Conservation (phyloP, 2,329 filamentous ascomycete genomes). For the Dothideomycetes sp. region DNA sequence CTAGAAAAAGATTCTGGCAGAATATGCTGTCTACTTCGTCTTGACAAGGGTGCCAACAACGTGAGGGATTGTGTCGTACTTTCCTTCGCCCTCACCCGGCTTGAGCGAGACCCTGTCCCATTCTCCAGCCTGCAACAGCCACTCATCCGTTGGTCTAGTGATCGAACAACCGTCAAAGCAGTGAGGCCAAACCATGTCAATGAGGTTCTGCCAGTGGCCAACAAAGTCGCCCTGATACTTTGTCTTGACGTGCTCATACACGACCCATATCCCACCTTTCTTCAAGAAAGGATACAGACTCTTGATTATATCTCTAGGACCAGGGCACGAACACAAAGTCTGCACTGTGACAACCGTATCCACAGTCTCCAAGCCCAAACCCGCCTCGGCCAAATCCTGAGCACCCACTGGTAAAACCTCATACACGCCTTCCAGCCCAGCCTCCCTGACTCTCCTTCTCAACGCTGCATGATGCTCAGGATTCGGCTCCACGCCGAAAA, state of each 20-base stretch:
- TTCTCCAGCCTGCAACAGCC: slow-evolving; percentile 25
- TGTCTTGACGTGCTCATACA: slow-evolving; percentile 51
- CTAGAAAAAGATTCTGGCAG: too few species aligned
- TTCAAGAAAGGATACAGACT: slow-evolving; percentile 51
- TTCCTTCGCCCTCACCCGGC: slow-evolving; percentile 24
- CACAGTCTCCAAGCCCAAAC: slow-evolving; percentile 43
- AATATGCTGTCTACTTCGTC: too few species aligned
- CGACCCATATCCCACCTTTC: slow-evolving; percentile 53
- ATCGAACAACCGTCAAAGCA: slow-evolving; percentile 29
- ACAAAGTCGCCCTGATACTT: slow-evolving; percentile 26
- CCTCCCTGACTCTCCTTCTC: slow-evolving; percentile 37
- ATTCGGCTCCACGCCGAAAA: slow-evolving; percentile 61
- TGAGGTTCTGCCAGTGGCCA: slow-evolving; percentile 25
- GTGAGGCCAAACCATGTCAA: slow-evolving; percentile 28
- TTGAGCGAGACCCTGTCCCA: slow-evolving; percentile 27
- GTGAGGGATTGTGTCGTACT: slow-evolving; percentile 28
- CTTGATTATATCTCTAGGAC: slow-evolving; percentile 46
- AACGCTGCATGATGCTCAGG: slow-evolving; percentile 42
- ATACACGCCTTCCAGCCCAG: slow-evolving; percentile 50
- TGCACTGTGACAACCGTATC: slow-evolving; percentile 53
- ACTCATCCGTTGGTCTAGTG: slow-evolving; percentile 27
- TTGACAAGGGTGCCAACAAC: slow-evolving; percentile 26
- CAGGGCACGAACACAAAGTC: slow-evolving; percentile 56
- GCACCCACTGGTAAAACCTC: slow-evolving; percentile 55
- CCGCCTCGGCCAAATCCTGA: slow-evolving; percentile 43